Evolutionary conservation across 2,329 filamentous ascomycete genomes (phyloP).

Genomic region (Fusarium sp.): DNA sequence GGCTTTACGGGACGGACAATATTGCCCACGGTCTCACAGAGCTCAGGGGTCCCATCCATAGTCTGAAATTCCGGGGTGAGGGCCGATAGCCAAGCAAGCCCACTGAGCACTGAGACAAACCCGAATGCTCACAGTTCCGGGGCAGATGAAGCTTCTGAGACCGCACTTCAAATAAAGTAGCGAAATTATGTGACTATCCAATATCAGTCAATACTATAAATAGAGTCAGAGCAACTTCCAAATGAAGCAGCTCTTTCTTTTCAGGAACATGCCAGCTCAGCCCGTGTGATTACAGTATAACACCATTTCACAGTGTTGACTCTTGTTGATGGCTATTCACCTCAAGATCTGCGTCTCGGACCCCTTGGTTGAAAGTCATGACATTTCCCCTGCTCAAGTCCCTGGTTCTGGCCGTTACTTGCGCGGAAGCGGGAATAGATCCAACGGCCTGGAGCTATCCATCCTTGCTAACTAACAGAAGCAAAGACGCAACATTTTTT

Average conservation of each 20-base stretch:
- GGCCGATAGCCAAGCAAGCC: conserved; percentile 6
- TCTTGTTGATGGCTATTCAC: background rate
- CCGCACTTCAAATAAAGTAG: background rate
- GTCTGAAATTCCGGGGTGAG: background rate
- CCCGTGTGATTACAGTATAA: background rate
- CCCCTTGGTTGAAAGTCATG: background rate
- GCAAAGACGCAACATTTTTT: background rate
- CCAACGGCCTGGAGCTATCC: background rate
- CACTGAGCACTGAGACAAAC: background rate
- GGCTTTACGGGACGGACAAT: background rate
- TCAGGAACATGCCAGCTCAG: background rate
- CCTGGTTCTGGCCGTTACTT: conserved; percentile 1
- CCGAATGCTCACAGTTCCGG: background rate
- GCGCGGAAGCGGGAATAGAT: conserved; percentile 3
- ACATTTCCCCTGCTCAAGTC: conserved; percentile 1
- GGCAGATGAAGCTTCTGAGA: background rate
- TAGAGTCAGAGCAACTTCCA: background rate
- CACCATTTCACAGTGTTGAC: background rate
- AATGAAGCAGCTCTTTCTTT: background rate
- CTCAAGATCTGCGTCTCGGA: background rate
- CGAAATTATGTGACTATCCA: background rate
- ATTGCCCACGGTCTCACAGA: conserved; percentile 1
- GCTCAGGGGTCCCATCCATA: conserved; percentile 4
- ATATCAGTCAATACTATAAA: background rate
- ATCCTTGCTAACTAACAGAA: background rate